phyloP scores from a whole-genome alignment of 202 grass and related monocot species.

The Panicum hallii region DNA sequence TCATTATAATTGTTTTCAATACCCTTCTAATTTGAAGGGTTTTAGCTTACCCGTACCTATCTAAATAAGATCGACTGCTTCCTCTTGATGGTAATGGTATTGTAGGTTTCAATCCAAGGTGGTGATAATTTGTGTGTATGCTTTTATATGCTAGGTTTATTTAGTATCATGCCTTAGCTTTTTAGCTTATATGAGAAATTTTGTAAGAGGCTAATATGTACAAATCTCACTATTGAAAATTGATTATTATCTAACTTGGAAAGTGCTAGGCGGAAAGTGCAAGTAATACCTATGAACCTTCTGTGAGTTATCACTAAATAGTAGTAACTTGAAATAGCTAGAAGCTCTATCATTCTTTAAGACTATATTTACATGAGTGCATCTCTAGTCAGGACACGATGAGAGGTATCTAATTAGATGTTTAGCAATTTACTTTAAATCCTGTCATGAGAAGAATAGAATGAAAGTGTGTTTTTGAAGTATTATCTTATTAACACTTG shows the following conservation, averaged over 20 bases:
- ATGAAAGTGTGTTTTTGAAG: slow-evolving; percentile 2
- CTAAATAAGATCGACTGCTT: background rate
- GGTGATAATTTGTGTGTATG: background rate
- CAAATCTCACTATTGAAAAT: slow-evolving; percentile 16
- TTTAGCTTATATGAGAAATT: background rate
- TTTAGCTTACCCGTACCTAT: background rate
- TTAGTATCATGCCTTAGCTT: background rate
- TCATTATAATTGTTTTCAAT: background rate
- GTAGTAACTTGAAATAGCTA: slow-evolving; percentile 8
- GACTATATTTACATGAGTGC: background rate
- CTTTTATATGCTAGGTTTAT: slow-evolving; percentile 7
- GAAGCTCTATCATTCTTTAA: slow-evolving; percentile 1
- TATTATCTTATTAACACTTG: slow-evolving; percentile 12
- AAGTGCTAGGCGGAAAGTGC: slow-evolving; percentile 26
- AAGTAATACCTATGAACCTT: slow-evolving; percentile 1
- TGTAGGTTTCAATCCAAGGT: background rate
- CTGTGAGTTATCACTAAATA: slow-evolving; percentile 1
- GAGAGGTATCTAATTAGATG: background rate
- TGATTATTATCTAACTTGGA: slow-evolving; percentile 13
- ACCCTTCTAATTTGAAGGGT: background rate
- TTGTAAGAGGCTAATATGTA: slow-evolving; percentile 22
- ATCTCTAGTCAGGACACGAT: background rate
- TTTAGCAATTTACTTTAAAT: slow-evolving; percentile 8
- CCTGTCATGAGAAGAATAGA: background rate
- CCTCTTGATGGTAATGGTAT: background rate